Base-by-base conservation (phyloP, 176 grass and related monocot species). In the Aegilops longissima region DNA sequence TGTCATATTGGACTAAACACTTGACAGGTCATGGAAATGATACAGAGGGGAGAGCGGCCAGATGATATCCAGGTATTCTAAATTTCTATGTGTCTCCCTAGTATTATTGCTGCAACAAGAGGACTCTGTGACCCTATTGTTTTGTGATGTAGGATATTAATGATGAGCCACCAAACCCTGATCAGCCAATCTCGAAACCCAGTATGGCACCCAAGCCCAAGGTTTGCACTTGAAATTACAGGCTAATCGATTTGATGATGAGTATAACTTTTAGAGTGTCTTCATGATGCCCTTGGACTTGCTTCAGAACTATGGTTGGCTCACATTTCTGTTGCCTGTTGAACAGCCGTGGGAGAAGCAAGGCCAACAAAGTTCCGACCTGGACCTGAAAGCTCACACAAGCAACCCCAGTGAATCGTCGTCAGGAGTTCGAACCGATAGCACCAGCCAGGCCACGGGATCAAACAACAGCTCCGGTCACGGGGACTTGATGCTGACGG, bases 11-110 rank as follows among this genome's bases (percentile, higher is more conserved):
- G 86, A 67, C 39, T 71, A 67, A 21, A 36, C 65, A 70, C 31
- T 82, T 88, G 73, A 70, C 88, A 95, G 93, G 79, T 91, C 70
- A 90, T 93, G 62, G 90, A 95, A 90, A 89, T 92, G 88, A 79
- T 95, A 76, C 88, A 91, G 71, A 90, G 93, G 83, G 93, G 88
- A 66, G 93, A 92, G 67, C 79, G 29, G 65, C 93, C 90, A 82
- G 86, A 88, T 77, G 91, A 91, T 85, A 89, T 95, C 61, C 87
- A 89, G 88, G 93, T 87, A 74, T 21, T 80, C 24, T n/a, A 21
- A 52, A 69, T 63, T 78, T 59, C 30, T 83, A 9, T 25, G 24
- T 78, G 59, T 54, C 21, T 81, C 78, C 29, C 16, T 21, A 59
- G 18, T n/a, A 54, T 38, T 68, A 65, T 14, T 59, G 44, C 20